phyloP scores from a whole-genome alignment of 768 basidiomycete species.

The Suillus fuscotomentosus region DNA sequence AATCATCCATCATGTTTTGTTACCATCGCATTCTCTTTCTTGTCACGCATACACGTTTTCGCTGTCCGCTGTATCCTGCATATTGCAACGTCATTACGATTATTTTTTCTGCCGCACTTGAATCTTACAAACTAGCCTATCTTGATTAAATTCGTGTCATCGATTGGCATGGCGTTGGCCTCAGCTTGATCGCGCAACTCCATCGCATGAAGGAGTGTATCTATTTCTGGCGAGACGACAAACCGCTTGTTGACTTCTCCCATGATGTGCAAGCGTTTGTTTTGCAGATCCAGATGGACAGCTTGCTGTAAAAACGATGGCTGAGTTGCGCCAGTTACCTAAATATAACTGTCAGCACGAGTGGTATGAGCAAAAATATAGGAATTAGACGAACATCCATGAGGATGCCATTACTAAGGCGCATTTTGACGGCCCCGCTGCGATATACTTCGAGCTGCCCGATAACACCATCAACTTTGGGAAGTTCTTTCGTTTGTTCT shows the following conservation, averaged over 20 bases:
- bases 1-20: slow-evolving; percentile 5
- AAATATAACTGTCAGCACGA: slow-evolving; percentile 5
- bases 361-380: not conserved
- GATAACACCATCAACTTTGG: slow-evolving; percentile 69
- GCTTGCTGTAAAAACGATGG: slow-evolving; percentile 90
- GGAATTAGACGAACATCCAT: slow-evolving; percentile 58
- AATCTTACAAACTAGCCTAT: slow-evolving; percentile 45
- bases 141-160: slow-evolving; percentile 48
- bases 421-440: slow-evolving; percentile 86
- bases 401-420: slow-evolving; percentile 75
- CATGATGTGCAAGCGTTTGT: slow-evolving; percentile 64
- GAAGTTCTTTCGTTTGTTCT: slow-evolving; percentile 30
- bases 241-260: slow-evolving; percentile 89
- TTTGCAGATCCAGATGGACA: slow-evolving; percentile 61
- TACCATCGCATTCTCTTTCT: slow-evolving; percentile 4
- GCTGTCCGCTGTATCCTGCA: not conserved
- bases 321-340: slow-evolving; percentile 82
- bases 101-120: not conserved
- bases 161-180: slow-evolving; percentile 26
- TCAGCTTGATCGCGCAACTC: slow-evolving; percentile 46
- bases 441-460: slow-evolving; percentile 84
- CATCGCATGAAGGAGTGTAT: slow-evolving; percentile 67
- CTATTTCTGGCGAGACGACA: slow-evolving; percentile 81
- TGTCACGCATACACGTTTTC: not conserved
- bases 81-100: not conserved